Evolutionary conservation across 2,329 filamentous ascomycete species (phyloP), one percentile per base, ranked within the genome.

Genomic region (Biscogniauxia mediterranea): DNA sequence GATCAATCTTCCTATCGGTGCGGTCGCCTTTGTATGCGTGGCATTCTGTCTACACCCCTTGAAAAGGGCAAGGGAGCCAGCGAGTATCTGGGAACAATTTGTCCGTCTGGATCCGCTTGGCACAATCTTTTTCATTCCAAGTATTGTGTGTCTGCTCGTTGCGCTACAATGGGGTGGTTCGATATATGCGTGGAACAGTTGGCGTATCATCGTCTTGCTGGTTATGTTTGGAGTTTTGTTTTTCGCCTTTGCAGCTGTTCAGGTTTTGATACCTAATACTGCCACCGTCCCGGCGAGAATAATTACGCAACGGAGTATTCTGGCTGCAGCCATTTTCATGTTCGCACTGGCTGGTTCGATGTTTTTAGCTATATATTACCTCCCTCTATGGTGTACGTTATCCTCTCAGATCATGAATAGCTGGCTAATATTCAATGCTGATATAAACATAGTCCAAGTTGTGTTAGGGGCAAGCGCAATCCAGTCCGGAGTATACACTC

Each of bases 1-100:
- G 68, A 81, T 85, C 70, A 85, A 85, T 63, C 76, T 85, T 15
- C 83, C 83, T 8, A 76, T 85, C 55, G 83, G 83, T 19, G 80
- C 74, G 21, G 72, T 80, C 11, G 78, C 80, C 3, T 73, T 81
- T 19, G 19, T 79, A 15, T 78, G 80, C 55, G 77, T 85, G 56
- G 70, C 78, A 49, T 72, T 84, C 55, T 79, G 81, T 67, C 79
- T 82, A 62, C 75, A 80, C 19, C 68, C 78, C 17, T 78, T 32
- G 7, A 32, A 32, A 13, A 8, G 11, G 11, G 7, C 7, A 13
- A 32, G 28, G 28, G 28, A 32, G 2, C 28, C 28, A 13, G 28
- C 28, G 28, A 32, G 3, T 32, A 9, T 32, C 7, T 32, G 28
- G 28, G 11, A 32, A 13, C 28, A 32, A 32, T 32, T 32, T 9